Base-by-base conservation (phyloP, 179 eudicot species). In the Pouteria campechiana region DNA sequence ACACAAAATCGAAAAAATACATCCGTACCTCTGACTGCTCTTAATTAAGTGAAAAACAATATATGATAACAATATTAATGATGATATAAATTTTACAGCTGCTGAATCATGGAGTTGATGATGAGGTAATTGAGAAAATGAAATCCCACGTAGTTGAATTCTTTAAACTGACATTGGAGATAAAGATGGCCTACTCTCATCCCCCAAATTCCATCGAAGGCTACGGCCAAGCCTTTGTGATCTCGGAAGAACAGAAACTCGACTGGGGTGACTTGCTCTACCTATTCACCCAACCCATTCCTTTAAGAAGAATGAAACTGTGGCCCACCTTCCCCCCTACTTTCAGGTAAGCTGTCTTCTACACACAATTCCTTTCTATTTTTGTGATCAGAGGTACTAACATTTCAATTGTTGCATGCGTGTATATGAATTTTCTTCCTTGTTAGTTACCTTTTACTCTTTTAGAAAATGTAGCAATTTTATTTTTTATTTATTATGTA, bases 201-300 rank as follows among this genome's bases (percentile, higher is more conserved):
- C 37, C 21, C 0, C 11, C 25, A 6, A 29, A 25, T 1, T 58
- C 50, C 7, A 1, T 60, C 1, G 63, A 67, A n/a, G 72, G 72
- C 11, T 67, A 23, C 60, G 72, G 67, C 8, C 67, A 67, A 24
- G 52, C 47, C 2, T 67, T 67, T 50, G 72, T 67, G 12, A 27
- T 35, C 5, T 67, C 67, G 0, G 63, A 67, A 8, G 59, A 60
- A 2, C 72, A 67, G 41, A 67, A 67, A 17, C 46, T 60, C 1
- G 67, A 60, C 50, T 67, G 72, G 73, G 56, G 32, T 0, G 73
- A 61, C 44, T 29, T 50, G 5, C 56, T 67, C 25, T 61, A 12
- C 37, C 5, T 60, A 31, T 30, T 31, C 13, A 67, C 67, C 6
- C 46, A 50, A 11, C 73, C 73, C 0, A 37, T 9, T 6, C 37